phyloP scores from a whole-genome alignment of 192 early-diverging fungal genomes.

The Gamsiella multidivaricata region DNA sequence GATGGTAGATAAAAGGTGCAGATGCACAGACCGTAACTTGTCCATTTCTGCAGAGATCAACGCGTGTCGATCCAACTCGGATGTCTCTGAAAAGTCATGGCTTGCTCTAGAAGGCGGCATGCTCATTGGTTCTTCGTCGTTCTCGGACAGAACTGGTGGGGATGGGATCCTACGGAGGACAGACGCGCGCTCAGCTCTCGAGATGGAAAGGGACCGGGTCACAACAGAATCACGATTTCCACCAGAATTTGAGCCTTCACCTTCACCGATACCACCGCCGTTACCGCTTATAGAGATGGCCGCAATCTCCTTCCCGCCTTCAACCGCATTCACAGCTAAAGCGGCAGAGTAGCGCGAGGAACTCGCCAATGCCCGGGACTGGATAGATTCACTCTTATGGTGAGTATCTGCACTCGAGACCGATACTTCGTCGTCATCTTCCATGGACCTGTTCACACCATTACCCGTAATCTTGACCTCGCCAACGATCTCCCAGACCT shows the following conservation, averaged over 20 bases:
- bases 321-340: not conserved
- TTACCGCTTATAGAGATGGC: not conserved
- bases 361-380: slow-evolving; percentile 23
- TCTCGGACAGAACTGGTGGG: slow-evolving; percentile 8
- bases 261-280: not conserved
- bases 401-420: slow-evolving; percentile 31
- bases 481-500: slow-evolving; percentile 65
- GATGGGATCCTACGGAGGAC: slow-evolving; percentile 23
- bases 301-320: not conserved
- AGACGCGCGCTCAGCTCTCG: slow-evolving; percentile 33
- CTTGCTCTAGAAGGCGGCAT: slow-evolving; percentile 13
- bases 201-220: slow-evolving; percentile 35
- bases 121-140: slow-evolving; percentile 24
- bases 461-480: slow-evolving; percentile 52
- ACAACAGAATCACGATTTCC: slow-evolving; percentile 19
- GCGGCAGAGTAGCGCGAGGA: slow-evolving; percentile 25
- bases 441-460: slow-evolving; percentile 7
- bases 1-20: slow-evolving; percentile 54
- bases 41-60: slow-evolving; percentile 62
- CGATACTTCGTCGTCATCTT: slow-evolving; percentile 37
- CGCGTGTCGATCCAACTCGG: slow-evolving; percentile 57
- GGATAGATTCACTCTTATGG: slow-evolving; percentile 27
- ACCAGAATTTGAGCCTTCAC: slow-evolving; percentile 5
- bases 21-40: slow-evolving; percentile 54
- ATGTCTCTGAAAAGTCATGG: slow-evolving; percentile 36